These are phyloP conservation scores for Saksenaea oblongispora DNA, from an alignment of 371 early-diverging fungal species.

Conservation along the genomic window DNA sequence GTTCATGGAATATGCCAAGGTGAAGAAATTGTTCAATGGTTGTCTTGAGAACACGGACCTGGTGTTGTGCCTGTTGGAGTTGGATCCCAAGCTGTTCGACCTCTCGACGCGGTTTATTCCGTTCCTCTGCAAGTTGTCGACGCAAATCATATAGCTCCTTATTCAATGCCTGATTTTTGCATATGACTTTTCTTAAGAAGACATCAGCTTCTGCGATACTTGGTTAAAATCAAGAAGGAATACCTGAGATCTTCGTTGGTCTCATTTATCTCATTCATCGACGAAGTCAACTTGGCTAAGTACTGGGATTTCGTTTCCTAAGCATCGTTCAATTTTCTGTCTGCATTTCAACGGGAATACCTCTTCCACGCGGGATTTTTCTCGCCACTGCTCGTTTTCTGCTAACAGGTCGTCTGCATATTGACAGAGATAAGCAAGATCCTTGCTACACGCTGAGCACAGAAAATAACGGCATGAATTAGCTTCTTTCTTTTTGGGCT, in stretches of 20 bases:
- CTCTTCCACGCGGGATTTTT: slow-evolving; percentile 30
- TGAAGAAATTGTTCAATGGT: slow-evolving; percentile 48
- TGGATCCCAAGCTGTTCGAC: slow-evolving; percentile 9
- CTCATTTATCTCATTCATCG: slow-evolving; percentile 4
- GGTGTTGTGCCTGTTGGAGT: slow-evolving; percentile 37
- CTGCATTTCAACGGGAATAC: slow-evolving; percentile 2
- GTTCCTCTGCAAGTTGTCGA: neutral
- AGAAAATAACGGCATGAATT: neutral
- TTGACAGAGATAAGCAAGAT: slow-evolving; percentile 37
- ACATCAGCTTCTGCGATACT: neutral
- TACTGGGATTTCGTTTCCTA: slow-evolving; percentile 7
- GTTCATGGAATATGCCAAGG: slow-evolving; percentile 32
- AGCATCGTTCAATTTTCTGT: neutral
- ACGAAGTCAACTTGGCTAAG: slow-evolving; percentile 2
- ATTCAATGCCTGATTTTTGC: neutral
- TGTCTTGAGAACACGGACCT: slow-evolving; percentile 40
- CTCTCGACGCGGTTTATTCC: neutral
- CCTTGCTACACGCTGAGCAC: slow-evolving; percentile 35
- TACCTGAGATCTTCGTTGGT: slow-evolving; percentile 10
- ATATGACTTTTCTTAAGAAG: neutral
- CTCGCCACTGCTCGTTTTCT: slow-evolving; percentile 30
- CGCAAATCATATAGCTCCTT: neutral
- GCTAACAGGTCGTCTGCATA: slow-evolving; percentile 26
- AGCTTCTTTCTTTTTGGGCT: neutral
- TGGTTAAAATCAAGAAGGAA: neutral